Base-by-base conservation (phyloP, 1,284 basidiomycete species). In the Pseudozyma flocculosa region DNA sequence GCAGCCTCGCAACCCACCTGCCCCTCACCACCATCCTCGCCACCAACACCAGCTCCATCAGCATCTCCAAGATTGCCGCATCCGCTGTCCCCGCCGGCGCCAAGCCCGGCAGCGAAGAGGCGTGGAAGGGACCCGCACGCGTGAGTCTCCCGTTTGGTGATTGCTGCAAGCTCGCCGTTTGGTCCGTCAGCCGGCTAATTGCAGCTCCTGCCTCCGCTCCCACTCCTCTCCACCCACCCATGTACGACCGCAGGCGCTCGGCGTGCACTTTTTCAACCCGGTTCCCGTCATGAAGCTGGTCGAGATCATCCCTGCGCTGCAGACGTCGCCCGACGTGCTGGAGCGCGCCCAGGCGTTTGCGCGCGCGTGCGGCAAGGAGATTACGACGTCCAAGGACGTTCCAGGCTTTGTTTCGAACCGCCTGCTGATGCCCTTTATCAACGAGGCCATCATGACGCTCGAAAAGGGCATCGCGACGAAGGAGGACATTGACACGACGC, bases 251-350 rank as follows among this genome's bases (percentile, higher is more conserved):
- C 45, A 61, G 58, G 64, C 68, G 10, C 43, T 76, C 29, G 88
- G 91, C 14, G 81, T 94, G 40, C 92, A 95, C 80, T 95, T 93
- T 81, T 95, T 96, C 82, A 95, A 96, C 77, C 92, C 92, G 4
- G 45, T 50, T 26, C 52, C 57, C 13, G 58, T 54, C n/a, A 79
- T 92, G 90, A 89, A 88, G 86, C 82, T 94, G 4, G 89, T 92
- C 21, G 93, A 96, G 78, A 81, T 96, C 18, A 94, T 97, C 50
- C 87, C 92, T 2, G 92, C 88, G 2, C 83, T 95, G 3, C 94
- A 97, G 84, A 96, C 93, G 0, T 86, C 86, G 2, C 78, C 82
- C 32, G 85, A 88, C 13, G 88, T 88, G 0, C 81, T 94, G 2
- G 84, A 86, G 30, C 83, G 88, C n/a, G 87, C 92, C 7, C 85